Evolutionary conservation across 2,329 filamentous ascomycete genomes (phyloP).

Genomic region (Atkinsonella texensis): DNA sequence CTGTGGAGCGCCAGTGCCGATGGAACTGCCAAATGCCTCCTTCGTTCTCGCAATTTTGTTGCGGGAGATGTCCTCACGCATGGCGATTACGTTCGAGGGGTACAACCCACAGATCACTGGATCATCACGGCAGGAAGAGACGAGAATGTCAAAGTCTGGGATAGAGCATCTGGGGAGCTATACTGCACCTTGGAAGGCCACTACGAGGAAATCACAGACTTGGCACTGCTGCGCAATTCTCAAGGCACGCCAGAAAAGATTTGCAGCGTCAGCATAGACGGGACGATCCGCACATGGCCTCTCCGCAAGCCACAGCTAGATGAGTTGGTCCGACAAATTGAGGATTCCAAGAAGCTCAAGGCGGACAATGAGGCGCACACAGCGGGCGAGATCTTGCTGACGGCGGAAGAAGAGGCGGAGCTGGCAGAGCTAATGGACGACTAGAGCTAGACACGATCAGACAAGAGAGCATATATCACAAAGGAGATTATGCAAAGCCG

Average conservation of each 20-base stretch:
- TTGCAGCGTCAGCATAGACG: constrained; percentile 81
- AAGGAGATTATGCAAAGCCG: neutral
- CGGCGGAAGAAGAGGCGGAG: constrained; percentile 85
- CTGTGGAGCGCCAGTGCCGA: constrained; percentile 92
- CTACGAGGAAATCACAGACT: constrained; percentile 81
- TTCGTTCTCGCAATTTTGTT: constrained; percentile 55
- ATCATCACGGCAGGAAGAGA: constrained; percentile 81
- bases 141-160: constrained; percentile 87
- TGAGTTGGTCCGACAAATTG: constrained; percentile 31
- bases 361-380: constrained; percentile 34
- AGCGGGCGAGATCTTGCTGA: constrained; percentile 44
- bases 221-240: constrained; percentile 46
- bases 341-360: constrained; percentile 33
- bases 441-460: constrained; percentile 12
- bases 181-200: constrained; percentile 70
- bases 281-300: constrained; percentile 76
- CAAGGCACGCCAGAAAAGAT: constrained; percentile 33
- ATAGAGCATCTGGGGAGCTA: constrained; percentile 58
- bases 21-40: constrained; percentile 71
- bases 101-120: constrained; percentile 65
- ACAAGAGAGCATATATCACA: neutral
- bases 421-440: constrained; percentile 83
- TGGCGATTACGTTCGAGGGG: constrained; percentile 79
- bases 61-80: constrained; percentile 64
- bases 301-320: constrained; percentile 50